Conservation (phyloP, 2,329 filamentous ascomycete species). For the Chrysosporium keratinophilum region DNA sequence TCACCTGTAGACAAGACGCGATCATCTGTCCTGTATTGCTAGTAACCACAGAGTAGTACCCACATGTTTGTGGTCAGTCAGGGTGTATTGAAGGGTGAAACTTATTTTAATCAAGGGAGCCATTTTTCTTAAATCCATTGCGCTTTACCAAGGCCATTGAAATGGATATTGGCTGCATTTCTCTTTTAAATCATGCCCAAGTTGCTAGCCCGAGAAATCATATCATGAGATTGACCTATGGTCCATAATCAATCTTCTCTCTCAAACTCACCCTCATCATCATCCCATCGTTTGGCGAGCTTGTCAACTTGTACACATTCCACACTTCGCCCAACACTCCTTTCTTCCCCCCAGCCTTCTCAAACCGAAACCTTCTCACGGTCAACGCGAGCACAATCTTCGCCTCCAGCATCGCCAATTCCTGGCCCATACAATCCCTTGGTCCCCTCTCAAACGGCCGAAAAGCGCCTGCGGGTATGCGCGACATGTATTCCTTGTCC, state of each 20-base stretch:
- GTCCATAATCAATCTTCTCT: not conserved
- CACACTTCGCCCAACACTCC: slow-evolving; percentile 9
- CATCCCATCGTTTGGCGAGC: slow-evolving; percentile 1
- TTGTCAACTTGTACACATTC: slow-evolving; percentile 4
- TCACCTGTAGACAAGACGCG: no score
- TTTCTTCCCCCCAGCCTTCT: slow-evolving; percentile 7
- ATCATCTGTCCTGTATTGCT: no score
- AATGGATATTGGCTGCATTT: no score
- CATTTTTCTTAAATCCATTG: no score
- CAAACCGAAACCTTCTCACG: slow-evolving; percentile 20
- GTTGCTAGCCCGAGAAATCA: no score
- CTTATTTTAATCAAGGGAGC: no score
- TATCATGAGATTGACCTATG: not conserved
- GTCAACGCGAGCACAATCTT: slow-evolving; percentile 22
- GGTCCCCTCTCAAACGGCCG: slow-evolving; percentile 42
- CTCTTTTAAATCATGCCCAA: no score
- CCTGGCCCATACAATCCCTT: slow-evolving; percentile 42
- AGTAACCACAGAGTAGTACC: no score
- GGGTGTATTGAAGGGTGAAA: no score
- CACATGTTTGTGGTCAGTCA: no score
- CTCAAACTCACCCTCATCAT: slow-evolving; percentile 6
- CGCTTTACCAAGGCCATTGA: no score
- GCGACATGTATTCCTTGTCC: slow-evolving; percentile 10
- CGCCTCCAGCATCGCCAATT: slow-evolving; percentile 40
- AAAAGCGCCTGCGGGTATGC: slow-evolving; percentile 34